phyloP scores from a whole-genome alignment of 192 early-diverging fungal genomes.

The Entophlyctis luteolus region DNA sequence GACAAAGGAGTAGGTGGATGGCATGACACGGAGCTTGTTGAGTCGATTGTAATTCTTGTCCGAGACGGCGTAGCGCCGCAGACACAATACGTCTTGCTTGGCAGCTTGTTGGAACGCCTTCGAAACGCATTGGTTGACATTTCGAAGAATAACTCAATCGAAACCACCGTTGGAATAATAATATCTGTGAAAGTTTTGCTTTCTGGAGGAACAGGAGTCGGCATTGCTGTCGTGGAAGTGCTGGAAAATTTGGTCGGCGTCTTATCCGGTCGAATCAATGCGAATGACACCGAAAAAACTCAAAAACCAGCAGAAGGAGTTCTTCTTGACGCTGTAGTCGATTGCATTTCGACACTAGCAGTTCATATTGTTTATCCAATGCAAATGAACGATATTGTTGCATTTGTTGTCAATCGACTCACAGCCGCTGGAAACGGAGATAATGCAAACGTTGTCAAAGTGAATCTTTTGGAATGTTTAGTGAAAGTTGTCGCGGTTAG shows the following conservation, averaged over 20 bases:
- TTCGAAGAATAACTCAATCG: not conserved
- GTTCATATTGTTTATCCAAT: slow-evolving; percentile 32
- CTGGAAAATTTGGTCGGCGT: slow-evolving; percentile 25
- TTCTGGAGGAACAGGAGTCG: slow-evolving; percentile 8
- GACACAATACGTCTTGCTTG: slow-evolving; percentile 28
- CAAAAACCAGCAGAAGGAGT: no score
- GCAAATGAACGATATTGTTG: slow-evolving; percentile 39
- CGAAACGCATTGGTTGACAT: not conserved
- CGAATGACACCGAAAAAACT: not conserved
- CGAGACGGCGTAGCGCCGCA: slow-evolving; percentile 15
- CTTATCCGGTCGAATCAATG: not conserved
- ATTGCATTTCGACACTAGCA: slow-evolving; percentile 25
- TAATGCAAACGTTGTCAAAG: not conserved
- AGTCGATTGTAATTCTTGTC: slow-evolving; percentile 2
- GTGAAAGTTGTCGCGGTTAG: not conserved
- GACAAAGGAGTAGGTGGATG: slow-evolving; percentile 6
- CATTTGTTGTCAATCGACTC: slow-evolving; percentile 34
- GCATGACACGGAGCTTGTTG: slow-evolving; percentile 1
- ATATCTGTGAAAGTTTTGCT: slow-evolving; percentile 9
- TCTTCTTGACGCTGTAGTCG: slow-evolving; percentile 18
- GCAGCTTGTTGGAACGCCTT: slow-evolving; percentile 27
- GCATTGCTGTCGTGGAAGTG: slow-evolving; percentile 34
- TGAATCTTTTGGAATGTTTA: not conserved
- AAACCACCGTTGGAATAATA: slow-evolving; percentile 21
- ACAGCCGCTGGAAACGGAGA: not conserved